Conservation (phyloP, 495 filamentous ascomycete species). For the Neohortaea acidophila region DNA sequence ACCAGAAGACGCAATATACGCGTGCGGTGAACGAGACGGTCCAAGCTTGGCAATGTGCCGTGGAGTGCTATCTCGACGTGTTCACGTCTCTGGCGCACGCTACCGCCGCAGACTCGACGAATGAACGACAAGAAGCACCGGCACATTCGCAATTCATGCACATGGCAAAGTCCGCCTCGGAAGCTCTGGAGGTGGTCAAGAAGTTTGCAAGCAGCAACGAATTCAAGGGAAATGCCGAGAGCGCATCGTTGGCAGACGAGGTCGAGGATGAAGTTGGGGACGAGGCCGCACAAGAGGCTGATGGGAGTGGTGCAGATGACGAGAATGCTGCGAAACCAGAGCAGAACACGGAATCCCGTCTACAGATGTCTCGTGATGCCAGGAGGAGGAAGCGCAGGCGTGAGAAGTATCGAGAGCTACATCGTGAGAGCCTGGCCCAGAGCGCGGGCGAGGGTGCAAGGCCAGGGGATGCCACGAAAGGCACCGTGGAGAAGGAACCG, state of each 20-base stretch:
- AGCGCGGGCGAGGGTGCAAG: too few species aligned
- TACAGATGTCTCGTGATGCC: too few species aligned
- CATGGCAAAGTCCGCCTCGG: constrained; percentile 1
- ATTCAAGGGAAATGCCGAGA: background rate
- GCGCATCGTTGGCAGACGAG: background rate
- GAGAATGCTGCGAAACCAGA: too few species aligned
- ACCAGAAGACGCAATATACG: constrained; percentile 3
- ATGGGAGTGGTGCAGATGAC: too few species aligned
- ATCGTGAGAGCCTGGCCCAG: too few species aligned
- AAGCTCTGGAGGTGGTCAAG: constrained; percentile 19
- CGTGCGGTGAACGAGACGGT: constrained; percentile 4
- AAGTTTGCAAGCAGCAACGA: background rate
- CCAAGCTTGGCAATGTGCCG: constrained; percentile 13
- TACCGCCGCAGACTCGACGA: constrained; percentile 5
- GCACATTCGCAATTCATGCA: constrained; percentile 8
- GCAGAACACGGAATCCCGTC: too few species aligned
- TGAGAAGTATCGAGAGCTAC: too few species aligned
- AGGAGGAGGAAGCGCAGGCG: too few species aligned
- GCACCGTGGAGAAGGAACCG: too few species aligned
- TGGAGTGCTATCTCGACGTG: constrained; percentile 6
- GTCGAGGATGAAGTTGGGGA: background rate
- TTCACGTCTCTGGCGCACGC: constrained; percentile 10
- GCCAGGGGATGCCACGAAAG: too few species aligned
- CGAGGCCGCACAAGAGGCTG: too few species aligned
- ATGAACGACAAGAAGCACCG: constrained; percentile 2